phyloP scores from a whole-genome alignment of 352 stramenopile species.

The Phytophthora sojae region DNA sequence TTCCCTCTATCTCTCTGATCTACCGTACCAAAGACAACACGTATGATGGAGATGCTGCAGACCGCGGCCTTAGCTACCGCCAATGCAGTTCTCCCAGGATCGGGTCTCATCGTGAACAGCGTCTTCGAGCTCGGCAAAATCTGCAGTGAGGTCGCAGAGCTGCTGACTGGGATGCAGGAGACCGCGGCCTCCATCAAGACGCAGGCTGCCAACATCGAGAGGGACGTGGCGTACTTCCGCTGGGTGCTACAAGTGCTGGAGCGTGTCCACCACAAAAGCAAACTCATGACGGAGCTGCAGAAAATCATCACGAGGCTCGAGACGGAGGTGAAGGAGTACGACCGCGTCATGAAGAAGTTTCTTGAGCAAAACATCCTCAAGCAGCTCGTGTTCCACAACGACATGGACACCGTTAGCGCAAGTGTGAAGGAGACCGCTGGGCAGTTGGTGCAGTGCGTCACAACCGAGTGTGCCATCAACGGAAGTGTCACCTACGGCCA shows the following conservation, averaged over 20 bases:
- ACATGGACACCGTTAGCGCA: neutral
- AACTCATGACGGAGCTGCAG: neutral
- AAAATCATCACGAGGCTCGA: conserved; percentile 1
- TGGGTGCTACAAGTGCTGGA: neutral
- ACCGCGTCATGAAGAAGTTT: neutral
- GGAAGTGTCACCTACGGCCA: neutral
- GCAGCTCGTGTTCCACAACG: neutral
- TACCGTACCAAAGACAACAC: too few species aligned
- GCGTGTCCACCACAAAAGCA: neutral
- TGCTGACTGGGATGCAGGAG: neutral
- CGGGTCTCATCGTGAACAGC: neutral
- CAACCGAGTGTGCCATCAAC: neutral
- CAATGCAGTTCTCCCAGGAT: neutral
- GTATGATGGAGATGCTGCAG: neutral
- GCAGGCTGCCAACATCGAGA: neutral
- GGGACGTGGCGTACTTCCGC: neutral
- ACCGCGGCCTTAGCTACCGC: neutral
- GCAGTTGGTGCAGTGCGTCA: neutral
- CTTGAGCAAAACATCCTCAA: neutral
- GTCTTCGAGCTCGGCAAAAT: neutral
- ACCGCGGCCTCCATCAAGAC: neutral
- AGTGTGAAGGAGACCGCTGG: neutral
- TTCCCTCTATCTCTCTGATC: too few species aligned
- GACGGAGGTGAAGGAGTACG: neutral
- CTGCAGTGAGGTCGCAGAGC: neutral